These are phyloP conservation scores for Russula sp. DNA, from an alignment of 768 basidiomycete species.

Conservation along the genomic window DNA sequence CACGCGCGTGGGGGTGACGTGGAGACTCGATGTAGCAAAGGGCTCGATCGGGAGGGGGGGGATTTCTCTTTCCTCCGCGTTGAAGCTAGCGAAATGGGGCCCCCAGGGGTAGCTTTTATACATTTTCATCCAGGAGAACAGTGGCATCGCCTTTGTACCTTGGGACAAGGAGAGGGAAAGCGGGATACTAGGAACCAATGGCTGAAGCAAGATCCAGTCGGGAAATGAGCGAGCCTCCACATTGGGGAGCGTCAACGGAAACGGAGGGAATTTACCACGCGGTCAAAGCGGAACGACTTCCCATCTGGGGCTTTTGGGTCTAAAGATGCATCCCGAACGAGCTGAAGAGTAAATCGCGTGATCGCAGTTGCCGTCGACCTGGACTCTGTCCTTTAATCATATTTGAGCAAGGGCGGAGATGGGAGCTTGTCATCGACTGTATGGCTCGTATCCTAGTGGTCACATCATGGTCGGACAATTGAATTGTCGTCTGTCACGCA, in stretches of 20 bases:
- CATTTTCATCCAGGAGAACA: background rate
- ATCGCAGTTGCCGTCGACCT: background rate
- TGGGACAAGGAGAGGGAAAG: background rate
- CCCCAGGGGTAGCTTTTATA: background rate
- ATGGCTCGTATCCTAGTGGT: background rate
- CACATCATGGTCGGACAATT: background rate
- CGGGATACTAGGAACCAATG: background rate
- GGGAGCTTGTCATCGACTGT: background rate
- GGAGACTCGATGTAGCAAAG: constrained; percentile 17
- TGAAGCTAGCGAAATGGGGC: background rate
- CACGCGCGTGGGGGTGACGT: constrained; percentile 21
- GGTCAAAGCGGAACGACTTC: background rate
- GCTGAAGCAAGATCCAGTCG: background rate
- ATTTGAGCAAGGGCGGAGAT: background rate
- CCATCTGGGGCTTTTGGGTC: background rate
- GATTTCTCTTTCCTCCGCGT: background rate
- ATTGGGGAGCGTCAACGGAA: background rate
- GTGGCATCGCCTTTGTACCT: background rate
- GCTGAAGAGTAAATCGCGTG: background rate
- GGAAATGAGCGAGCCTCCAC: background rate
- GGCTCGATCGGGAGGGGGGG: background rate
- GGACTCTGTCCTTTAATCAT: background rate
- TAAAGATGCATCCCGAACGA: no score
- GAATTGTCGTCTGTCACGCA: background rate
- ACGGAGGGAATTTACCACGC: background rate